These are phyloP conservation scores for Lenzites betulinus DNA, from an alignment of 768 basidiomycete genomes.

Conservation along the genomic window DNA sequence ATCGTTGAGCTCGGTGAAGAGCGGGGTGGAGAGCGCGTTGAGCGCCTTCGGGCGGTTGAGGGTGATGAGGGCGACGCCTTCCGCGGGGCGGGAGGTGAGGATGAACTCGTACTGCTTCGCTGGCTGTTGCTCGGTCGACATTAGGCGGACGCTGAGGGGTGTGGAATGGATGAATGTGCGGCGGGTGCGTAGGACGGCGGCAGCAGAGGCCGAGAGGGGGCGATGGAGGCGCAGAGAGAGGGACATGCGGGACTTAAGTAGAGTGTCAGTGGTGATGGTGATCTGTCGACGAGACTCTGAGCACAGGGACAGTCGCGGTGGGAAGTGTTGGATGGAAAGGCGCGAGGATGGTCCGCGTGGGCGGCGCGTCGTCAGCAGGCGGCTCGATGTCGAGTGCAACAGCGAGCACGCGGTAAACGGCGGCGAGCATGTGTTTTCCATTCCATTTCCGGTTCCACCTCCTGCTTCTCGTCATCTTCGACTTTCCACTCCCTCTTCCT, in stretches of 20 bases:
- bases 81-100: conserved; percentile 66
- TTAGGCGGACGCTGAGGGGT: conserved; percentile 31
- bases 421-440: conserved; percentile 1
- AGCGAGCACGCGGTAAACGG: not conserved
- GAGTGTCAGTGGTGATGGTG: not conserved
- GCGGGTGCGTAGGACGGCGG: conserved; percentile 10
- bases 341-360: conserved; percentile 1
- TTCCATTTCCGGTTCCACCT: not conserved
- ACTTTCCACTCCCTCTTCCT: not conserved
- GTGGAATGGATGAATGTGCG: conserved; percentile 10
- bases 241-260: conserved; percentile 4
- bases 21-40: conserved; percentile 81
- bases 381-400: conserved; percentile 1
- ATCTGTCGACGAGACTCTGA: not conserved
- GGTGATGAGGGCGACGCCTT: conserved; percentile 75
- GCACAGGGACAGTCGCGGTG: not conserved
- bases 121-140: conserved; percentile 52
- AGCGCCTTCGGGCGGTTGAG: conserved; percentile 89
- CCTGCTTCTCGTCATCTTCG: not conserved
- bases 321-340: not conserved
- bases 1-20: conserved; percentile 80
- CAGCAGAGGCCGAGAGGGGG: conserved; percentile 10
- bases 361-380: not conserved
- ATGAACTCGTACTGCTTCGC: conserved; percentile 59
- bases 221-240: conserved; percentile 5